Base-by-base conservation (phyloP, 129 eudicot species). In the Apium graveolens region DNA sequence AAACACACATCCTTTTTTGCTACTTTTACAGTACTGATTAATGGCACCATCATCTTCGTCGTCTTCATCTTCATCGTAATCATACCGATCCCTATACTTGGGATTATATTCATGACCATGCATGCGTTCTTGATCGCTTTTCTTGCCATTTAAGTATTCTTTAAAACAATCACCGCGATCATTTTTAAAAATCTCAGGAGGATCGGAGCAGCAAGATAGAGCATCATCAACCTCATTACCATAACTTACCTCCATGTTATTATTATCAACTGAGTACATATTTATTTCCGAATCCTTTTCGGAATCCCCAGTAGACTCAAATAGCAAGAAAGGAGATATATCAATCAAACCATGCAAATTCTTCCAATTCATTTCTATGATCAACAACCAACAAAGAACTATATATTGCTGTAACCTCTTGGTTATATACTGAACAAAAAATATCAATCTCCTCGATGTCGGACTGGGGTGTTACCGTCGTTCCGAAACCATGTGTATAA, bases 221-320 rank as follows among this genome's bases (percentile, higher is more conserved):
- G 86, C 88, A 78, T 85, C 88, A 73, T 69, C 87, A 51, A 75
- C 78, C 49, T 65, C 84, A 26, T 60, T n/a, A 60, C 26, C 68
- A 76, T 43, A 16, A 74, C 5, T 74, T 16, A 29, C 73, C 27
- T 24, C 77, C 49, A 27, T 65, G 18, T 48, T 39, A 29, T 68
- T 55, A 32, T 76, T 62, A 37, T 45, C 24, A 18, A 62, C 16
- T 9, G 63, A 29, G 7, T 10, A 34, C 70, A 31, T 70, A 34
- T 41, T 69, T 0, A 32, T 43, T 69, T 76, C 78, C 26, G 73
- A 51, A 75, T 85, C 88, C 35, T 73, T 60, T 63, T 85, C 84
- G 3, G 87, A 84, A 78, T 85, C 88, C 24, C 80, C 88, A 0
- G 78, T 76, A 21, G 85, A 75, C 43, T 85, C 88, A 53, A 74